Evolutionary conservation across 768 basidiomycete genomes (phyloP), one percentile per base, ranked within the genome.

Genomic region (Mycena chlorophos): DNA sequence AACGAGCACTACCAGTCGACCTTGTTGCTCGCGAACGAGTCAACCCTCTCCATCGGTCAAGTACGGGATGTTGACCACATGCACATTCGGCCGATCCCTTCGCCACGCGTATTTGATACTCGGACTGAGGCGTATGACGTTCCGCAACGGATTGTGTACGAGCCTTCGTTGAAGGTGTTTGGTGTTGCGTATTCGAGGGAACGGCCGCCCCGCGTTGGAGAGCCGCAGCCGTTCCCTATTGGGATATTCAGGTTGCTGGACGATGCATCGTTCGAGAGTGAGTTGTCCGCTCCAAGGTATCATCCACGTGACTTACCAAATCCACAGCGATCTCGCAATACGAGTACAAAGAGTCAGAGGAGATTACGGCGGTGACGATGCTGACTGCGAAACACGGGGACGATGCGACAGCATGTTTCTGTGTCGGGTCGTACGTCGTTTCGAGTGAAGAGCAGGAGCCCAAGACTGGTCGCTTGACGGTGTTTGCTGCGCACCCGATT

Each of bases 61-160:
- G 78, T 92, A 13, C 72, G 75, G 28, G 80, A 87, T 56, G 73
- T 92, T 12, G 83, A 89, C 59, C 90, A 89, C 68, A 77, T 94
- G 68, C 89, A 95, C 63, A 84, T 95, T 43, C 84, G 86, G 53
- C 82, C 90, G 30, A 73, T 91, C 26, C 77, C 83, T 23, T 72
- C 94, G n/a, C n/a, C n/a, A n/a, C n/a, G n/a, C n/a, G n/a, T n/a
- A n/a, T n/a, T n/a, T n/a, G n/a, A n/a, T n/a, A n/a, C n/a, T n/a
- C 10, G 92, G 91, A 2, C 73, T 81, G 25, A n/a, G n/a, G n/a
- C n/a, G n/a, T n/a, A n/a, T n/a, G 84, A 91, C 53, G 83, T 82
- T 63, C 94, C 94, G 2, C 78, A 80, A 4, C 75, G 81, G 30
- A 83, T 97, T 34, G 78, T 78, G 2, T 76, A 94, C 65, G 78